phyloP scores from a whole-genome alignment of 495 filamentous ascomycete genomes.

The Paragyromitra xinjiangensis region DNA sequence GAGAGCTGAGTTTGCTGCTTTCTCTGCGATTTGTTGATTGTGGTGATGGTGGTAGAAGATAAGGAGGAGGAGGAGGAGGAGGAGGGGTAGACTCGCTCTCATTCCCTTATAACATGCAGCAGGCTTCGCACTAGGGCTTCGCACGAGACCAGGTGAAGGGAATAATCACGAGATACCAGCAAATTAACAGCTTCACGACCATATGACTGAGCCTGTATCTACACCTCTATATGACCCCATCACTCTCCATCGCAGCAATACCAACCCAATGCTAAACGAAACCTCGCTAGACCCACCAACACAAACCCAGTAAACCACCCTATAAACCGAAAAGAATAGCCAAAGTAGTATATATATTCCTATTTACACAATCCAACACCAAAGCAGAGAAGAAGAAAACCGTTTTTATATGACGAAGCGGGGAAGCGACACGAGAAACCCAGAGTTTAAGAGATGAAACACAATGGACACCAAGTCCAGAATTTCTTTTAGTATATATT shows the following conservation, averaged over 20 bases:
- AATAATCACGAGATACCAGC: background rate
- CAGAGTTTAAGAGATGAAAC: constrained; percentile 16
- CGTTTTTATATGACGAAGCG: background rate
- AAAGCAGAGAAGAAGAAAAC: background rate
- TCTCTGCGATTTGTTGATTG: background rate
- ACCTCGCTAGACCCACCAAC: background rate
- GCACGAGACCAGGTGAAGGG: background rate
- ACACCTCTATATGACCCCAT: background rate
- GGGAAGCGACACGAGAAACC: background rate
- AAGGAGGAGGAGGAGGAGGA: no score
- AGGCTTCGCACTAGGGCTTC: no score
- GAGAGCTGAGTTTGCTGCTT: background rate
- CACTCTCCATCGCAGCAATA: background rate
- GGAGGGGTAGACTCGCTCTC: no score
- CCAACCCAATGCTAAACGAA: background rate
- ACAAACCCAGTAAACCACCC: background rate
- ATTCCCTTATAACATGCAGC: no score
- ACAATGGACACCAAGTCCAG: background rate
- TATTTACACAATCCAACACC: constrained; percentile 37
- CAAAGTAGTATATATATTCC: constrained; percentile 13
- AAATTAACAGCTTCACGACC: background rate
- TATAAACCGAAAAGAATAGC: background rate
- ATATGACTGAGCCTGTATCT: background rate
- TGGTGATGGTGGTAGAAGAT: background rate
- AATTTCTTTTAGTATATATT: constrained; percentile 1